phyloP scores from a whole-genome alignment of 208 protist genomes.

The Trypanosoma platydactyli region DNA sequence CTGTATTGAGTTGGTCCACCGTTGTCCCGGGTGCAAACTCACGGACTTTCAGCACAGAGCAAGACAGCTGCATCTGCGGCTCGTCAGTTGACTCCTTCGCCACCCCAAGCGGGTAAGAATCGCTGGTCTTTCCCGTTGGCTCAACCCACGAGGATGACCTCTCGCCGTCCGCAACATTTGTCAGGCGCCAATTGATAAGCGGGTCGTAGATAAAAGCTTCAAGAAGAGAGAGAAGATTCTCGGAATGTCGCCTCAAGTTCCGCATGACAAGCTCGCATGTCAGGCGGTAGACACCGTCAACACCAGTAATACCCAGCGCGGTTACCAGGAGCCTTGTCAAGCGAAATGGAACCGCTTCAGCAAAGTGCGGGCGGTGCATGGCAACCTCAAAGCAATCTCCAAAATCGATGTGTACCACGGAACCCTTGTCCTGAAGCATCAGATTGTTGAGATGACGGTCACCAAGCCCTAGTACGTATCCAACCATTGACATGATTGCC shows the following conservation, averaged over 20 bases:
- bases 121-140: neutral
- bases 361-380: slow-evolving; percentile 98
- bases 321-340: slow-evolving; percentile 98
- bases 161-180: slow-evolving; percentile 46
- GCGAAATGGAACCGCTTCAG: slow-evolving; percentile 99
- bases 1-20: slow-evolving; percentile 32
- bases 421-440: slow-evolving; percentile 98
- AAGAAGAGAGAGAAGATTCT: slow-evolving; percentile 99
- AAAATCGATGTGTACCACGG: slow-evolving; percentile 99
- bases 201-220: slow-evolving; percentile 99
- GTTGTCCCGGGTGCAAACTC: slow-evolving; percentile 14
- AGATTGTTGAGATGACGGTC: slow-evolving; percentile 99
- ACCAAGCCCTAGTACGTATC: slow-evolving; percentile 98
- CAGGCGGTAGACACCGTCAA: slow-evolving; percentile 98
- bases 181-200: slow-evolving; percentile 99
- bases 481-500: slow-evolving; percentile 99
- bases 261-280: slow-evolving; percentile 98
- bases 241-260: slow-evolving; percentile 98
- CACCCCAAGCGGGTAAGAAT: neutral
- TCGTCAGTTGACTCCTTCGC: slow-evolving; percentile 29
- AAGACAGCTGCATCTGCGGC: slow-evolving; percentile 74
- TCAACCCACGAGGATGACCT: slow-evolving; percentile 15
- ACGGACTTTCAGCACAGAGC: slow-evolving; percentile 55
- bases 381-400: slow-evolving; percentile 99
- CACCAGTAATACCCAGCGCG: slow-evolving; percentile 98